phyloP scores from a whole-genome alignment of 2,329 filamentous ascomycete genomes.

The Geosmithia flava region DNA sequence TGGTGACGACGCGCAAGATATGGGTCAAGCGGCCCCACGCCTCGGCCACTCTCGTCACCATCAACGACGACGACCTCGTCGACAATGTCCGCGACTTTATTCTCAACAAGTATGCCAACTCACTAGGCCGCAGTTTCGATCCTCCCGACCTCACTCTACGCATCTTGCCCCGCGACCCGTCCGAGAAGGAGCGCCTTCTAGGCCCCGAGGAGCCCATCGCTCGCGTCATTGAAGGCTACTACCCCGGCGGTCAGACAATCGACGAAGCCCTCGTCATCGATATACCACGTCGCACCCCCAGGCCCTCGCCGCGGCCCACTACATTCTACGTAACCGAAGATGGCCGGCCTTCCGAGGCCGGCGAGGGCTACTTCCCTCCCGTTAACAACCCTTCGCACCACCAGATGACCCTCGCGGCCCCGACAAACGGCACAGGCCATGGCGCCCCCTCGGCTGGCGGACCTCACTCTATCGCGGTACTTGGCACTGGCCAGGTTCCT shows the following conservation, averaged over 20 bases:
- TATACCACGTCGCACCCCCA: slow-evolving; percentile 68
- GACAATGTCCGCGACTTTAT: slow-evolving; percentile 93
- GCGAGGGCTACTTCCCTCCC: slow-evolving; percentile 75
- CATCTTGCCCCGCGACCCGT: slow-evolving; percentile 55
- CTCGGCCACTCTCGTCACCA: slow-evolving; percentile 77
- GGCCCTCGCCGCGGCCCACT: slow-evolving; percentile 58
- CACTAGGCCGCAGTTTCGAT: slow-evolving; percentile 78
- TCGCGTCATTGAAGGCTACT: slow-evolving; percentile 68
- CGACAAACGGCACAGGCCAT: slow-evolving; percentile 16
- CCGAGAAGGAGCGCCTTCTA: slow-evolving; percentile 50
- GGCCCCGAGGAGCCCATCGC: slow-evolving; percentile 79
- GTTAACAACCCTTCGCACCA: slow-evolving; percentile 32
- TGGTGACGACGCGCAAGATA: slow-evolving; percentile 65
- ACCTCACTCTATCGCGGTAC: slow-evolving; percentile 61
- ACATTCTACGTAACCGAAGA: slow-evolving; percentile 51
- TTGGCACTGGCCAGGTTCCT: slow-evolving; percentile 70
- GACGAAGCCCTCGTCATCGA: slow-evolving; percentile 89
- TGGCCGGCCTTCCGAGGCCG: slow-evolving; percentile 51
- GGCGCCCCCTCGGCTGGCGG: no score
- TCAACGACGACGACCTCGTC: slow-evolving; percentile 79
- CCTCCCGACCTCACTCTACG: slow-evolving; percentile 77
- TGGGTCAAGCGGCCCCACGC: slow-evolving; percentile 86
- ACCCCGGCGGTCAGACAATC: slow-evolving; percentile 73
- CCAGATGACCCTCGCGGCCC: slow-evolving; percentile 24
- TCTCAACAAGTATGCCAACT: slow-evolving; percentile 86